phyloP scores from a whole-genome alignment of 768 basidiomycete genomes.

The Collybiopsis luxurians region DNA sequence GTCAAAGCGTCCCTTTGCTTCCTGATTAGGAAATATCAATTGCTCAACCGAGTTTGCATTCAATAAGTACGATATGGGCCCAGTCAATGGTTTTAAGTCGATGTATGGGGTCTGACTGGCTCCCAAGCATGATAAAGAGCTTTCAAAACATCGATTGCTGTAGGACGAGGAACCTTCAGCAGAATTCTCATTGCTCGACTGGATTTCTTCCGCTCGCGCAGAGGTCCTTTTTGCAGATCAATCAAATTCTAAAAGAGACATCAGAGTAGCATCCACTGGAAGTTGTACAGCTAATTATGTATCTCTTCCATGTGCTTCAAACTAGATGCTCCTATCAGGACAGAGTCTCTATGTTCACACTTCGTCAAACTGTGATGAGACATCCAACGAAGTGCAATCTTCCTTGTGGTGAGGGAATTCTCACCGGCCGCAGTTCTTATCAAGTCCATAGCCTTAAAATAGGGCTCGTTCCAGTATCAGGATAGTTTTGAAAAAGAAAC shows the following conservation, averaged over 20 bases:
- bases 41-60: too few relatives aligned
- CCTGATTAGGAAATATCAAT: too few relatives aligned
- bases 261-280: not conserved
- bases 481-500: not conserved
- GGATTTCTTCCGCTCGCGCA: not conserved
- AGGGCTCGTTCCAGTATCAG: conserved; percentile 52
- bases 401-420: conserved; percentile 44
- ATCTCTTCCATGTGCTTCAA: conserved; percentile 16
- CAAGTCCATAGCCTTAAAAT: conserved; percentile 46
- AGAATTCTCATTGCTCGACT: not conserved
- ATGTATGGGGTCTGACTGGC: not conserved
- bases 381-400: conserved; percentile 61
- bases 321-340: conserved; percentile 65
- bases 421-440: conserved; percentile 44
- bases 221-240: conserved; percentile 4
- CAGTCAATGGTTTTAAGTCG: too few relatives aligned
- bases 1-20: too few relatives aligned
- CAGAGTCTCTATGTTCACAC: conserved; percentile 44
- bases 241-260: not conserved
- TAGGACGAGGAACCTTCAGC: not conserved
- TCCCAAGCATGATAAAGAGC: not conserved
- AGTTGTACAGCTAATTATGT: not conserved
- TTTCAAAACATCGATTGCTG: not conserved
- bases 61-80: too few relatives aligned
- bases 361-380: conserved; percentile 54